These are phyloP conservation scores for Scytalidium lignicola DNA, from an alignment of 2,329 filamentous ascomycete genomes.

Conservation along the genomic window DNA sequence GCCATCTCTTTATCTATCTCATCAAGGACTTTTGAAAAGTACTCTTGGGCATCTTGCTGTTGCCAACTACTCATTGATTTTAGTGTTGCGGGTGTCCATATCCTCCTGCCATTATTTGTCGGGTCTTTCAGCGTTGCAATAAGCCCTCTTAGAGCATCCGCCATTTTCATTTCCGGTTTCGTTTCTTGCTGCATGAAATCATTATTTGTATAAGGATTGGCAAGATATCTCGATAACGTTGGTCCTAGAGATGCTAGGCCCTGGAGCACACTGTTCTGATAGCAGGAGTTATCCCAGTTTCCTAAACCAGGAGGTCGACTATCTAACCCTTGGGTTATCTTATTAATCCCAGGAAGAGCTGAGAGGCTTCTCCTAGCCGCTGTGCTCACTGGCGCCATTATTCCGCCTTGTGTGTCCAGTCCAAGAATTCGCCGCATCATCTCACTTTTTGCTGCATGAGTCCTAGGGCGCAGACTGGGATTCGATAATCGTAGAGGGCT, in stretches of 20 bases:
- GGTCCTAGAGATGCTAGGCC: conserved; percentile 67
- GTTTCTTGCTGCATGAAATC: conserved; percentile 11
- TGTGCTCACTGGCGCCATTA: conserved; percentile 53
- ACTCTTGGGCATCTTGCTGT: conserved; percentile 97
- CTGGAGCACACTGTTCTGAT: conserved; percentile 94
- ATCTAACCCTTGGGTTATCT: conserved; percentile 36
- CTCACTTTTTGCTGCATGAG: conserved; percentile 57
- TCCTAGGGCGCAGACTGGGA: conserved; percentile 33
- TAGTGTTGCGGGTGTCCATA: conserved; percentile 77
- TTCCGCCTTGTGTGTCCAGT: conserved; percentile 45
- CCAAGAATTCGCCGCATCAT: conserved; percentile 59
- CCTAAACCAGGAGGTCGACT: conserved; percentile 64
- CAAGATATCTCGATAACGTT: conserved; percentile 63
- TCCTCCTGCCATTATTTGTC: conserved; percentile 64
- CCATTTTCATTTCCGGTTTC: conserved; percentile 24
- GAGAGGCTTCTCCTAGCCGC: conserved; percentile 52
- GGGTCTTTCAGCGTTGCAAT: conserved; percentile 66
- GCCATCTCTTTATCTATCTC: conserved; percentile 74
- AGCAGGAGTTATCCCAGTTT: conserved; percentile 94
- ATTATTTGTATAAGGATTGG: conserved; percentile 33
- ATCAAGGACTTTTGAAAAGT: conserved; percentile 85
- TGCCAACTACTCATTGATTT: conserved; percentile 95
- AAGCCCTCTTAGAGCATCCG: conserved; percentile 43
- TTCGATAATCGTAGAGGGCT: conserved; percentile 41
- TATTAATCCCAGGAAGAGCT: conserved; percentile 34